Percentiles rank a stretch among this genome's conserved stretches.
Evolutionary conservation across 1,284 basidiomycete genomes (phyloP).

Genomic region (Mycena citricolor): DNA sequence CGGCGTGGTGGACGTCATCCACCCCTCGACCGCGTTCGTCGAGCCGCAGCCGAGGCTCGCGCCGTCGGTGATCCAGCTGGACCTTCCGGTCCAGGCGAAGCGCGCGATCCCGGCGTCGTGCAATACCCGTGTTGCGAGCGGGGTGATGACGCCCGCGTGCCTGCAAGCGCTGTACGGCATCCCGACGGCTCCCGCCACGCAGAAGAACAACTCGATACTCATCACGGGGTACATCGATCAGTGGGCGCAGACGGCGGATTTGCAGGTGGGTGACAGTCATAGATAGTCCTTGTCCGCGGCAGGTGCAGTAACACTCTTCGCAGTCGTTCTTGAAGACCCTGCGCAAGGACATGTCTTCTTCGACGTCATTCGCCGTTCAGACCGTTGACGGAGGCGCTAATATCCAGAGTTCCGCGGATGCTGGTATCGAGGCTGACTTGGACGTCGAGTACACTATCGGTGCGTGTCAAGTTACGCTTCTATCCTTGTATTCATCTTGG

Average conservation of each 20-base stretch:
- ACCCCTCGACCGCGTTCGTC: constrained; percentile 43
- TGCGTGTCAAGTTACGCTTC: constrained; percentile 3
- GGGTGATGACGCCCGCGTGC: constrained; percentile 48
- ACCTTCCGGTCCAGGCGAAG: constrained; percentile 22
- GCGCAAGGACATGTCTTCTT: constrained; percentile 23
- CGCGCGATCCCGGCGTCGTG: constrained; percentile 28
- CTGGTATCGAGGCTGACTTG: constrained; percentile 41
- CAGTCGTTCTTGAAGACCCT: constrained; percentile 38
- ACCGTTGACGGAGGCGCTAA: constrained; percentile 45
- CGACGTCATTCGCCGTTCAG: constrained; percentile 27
- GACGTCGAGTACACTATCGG: constrained; percentile 29
- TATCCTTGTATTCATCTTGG: constrained; percentile 8
- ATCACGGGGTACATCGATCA: constrained; percentile 41
- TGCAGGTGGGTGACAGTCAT: too few species aligned
- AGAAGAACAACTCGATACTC: constrained; percentile 37
- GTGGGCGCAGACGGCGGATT: constrained; percentile 43
- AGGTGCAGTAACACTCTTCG: constrained; percentile 1
- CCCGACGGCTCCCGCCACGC: constrained; percentile 33
- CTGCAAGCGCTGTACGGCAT: constrained; percentile 44
- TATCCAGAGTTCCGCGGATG: constrained; percentile 36
- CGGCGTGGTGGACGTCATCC: constrained; percentile 39
- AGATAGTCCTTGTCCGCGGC: neutral
- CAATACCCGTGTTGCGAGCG: constrained; percentile 31
- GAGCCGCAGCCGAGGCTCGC: constrained; percentile 4
- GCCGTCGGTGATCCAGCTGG: constrained; percentile 26